Evolutionary conservation across 1,284 basidiomycete genomes (phyloP).

Genomic region (Trametes hirsuta): DNA sequence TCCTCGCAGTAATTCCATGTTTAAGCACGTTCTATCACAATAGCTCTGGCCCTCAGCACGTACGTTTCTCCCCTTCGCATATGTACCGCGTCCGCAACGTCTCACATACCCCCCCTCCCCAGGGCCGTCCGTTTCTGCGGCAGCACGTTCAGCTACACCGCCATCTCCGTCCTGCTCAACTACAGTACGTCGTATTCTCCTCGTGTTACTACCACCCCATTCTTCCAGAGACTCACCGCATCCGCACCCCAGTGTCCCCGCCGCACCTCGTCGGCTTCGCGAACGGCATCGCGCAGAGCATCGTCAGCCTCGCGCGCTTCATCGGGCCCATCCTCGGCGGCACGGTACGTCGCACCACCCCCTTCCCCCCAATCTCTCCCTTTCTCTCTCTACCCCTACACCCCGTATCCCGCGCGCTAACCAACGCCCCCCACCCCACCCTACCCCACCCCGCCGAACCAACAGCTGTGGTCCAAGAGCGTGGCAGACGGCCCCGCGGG

Average conservation of each 20-base stretch:
- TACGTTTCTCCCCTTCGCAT: constrained; percentile 41
- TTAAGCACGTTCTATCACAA: not conserved
- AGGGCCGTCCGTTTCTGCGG: constrained; percentile 79
- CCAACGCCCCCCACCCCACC: too few species aligned
- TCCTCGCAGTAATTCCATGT: not conserved
- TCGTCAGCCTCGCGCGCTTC: constrained; percentile 81
- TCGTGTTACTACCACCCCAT: not conserved
- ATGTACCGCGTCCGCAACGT: constrained; percentile 6
- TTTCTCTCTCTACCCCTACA: not conserved
- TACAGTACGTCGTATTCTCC: constrained; percentile 58
- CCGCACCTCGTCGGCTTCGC: constrained; percentile 75
- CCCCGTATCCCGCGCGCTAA: too few species aligned
- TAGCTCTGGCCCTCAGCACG: constrained; percentile 75
- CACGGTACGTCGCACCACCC: constrained; percentile 53
- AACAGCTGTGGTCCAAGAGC: constrained; percentile 76
- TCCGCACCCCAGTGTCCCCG: constrained; percentile 66
- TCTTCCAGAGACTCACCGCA: not conserved
- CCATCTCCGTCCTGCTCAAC: constrained; percentile 78
- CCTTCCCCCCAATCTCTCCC: not conserved
- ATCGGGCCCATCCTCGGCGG: constrained; percentile 80
- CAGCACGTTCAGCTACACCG: constrained; percentile 76
- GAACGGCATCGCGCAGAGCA: constrained; percentile 83
- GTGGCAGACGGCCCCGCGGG: constrained; percentile 69
- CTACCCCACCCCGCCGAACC: too few species aligned
- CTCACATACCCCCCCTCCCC: not conserved